These are phyloP conservation scores for Danielia oregonensis DNA, from an alignment of 805 yeast genomes.

Conservation along the genomic window DNA sequence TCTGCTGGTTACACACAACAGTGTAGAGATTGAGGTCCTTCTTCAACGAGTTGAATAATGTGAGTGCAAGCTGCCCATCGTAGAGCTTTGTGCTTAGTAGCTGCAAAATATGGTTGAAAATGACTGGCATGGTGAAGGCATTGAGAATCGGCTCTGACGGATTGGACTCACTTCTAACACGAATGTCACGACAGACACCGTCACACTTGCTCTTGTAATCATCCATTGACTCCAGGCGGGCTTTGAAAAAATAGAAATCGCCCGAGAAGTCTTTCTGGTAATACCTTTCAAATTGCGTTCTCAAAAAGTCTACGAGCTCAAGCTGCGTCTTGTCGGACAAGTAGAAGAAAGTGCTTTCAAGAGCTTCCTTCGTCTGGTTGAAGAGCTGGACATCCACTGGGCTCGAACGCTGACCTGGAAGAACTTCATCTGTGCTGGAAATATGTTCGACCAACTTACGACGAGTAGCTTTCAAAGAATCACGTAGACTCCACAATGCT, in stretches of 20 bases:
- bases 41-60: constrained; percentile 34
- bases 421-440: too few relatives aligned
- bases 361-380: constrained; percentile 8
- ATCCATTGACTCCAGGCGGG: constrained; percentile 10
- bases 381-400: neutral
- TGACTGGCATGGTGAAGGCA: constrained; percentile 31
- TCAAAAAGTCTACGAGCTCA: constrained; percentile 17
- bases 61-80: constrained; percentile 35
- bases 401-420: neutral
- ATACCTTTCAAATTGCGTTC: constrained; percentile 11
- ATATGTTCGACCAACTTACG: too few relatives aligned
- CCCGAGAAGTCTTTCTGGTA: constrained; percentile 5
- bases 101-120: constrained; percentile 31
- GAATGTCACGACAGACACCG: constrained; percentile 16
- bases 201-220: constrained; percentile 17
- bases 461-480: neutral
- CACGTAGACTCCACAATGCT: neutral
- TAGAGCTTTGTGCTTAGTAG: constrained; percentile 21
- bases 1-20: constrained; percentile 36
- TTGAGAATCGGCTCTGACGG: constrained; percentile 28
- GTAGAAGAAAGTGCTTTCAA: constrained; percentile 22
- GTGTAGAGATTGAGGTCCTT: constrained; percentile 31
- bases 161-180: constrained; percentile 8
- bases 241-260: constrained; percentile 13
- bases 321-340: constrained; percentile 8